Conservation (phyloP, 1,139 yeast species). For the Martiniozyma asiatica region DNA sequence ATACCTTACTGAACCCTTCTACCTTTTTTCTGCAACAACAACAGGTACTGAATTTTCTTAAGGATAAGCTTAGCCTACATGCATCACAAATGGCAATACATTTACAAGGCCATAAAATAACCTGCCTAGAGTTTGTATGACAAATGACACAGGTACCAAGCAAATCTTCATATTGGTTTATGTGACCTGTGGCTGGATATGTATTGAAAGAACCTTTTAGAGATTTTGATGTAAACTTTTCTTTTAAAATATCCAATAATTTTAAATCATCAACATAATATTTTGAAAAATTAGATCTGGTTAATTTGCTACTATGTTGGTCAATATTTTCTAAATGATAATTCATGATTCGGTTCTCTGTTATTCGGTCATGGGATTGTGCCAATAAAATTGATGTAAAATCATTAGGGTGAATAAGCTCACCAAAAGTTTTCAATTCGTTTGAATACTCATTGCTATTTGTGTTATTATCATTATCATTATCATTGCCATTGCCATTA, state of each 20-base stretch:
- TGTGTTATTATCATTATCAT: background rate
- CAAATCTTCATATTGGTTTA: slow-evolving; percentile 9
- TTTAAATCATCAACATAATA: slow-evolving; percentile 16
- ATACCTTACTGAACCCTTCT: slow-evolving; percentile 42
- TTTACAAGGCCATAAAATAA: slow-evolving; percentile 87
- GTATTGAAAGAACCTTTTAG: background rate
- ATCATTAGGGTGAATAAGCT: no score
- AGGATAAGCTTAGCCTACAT: slow-evolving; percentile 66
- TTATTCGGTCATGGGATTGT: no score
- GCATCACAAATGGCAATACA: slow-evolving; percentile 82
- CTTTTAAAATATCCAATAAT: slow-evolving; percentile 20
- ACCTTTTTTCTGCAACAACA: slow-evolving; percentile 77
- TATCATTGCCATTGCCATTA: slow-evolving; percentile 1
- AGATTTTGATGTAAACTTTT: no score
- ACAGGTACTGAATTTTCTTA: slow-evolving; percentile 67
- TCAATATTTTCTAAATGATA: slow-evolving; percentile 23
- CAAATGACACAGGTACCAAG: slow-evolving; percentile 63
- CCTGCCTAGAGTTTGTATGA: slow-evolving; percentile 59
- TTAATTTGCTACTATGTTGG: slow-evolving; percentile 20
- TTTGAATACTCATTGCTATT: background rate
- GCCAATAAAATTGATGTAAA: background rate
- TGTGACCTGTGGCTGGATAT: slow-evolving; percentile 1
- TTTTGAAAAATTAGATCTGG: slow-evolving; percentile 30
- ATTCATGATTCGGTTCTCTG: slow-evolving; percentile 23
- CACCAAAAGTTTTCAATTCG: no score